Conservation (phyloP, 129 eudicot genomes). For the Rutidosis leptorrhynchoides region DNA sequence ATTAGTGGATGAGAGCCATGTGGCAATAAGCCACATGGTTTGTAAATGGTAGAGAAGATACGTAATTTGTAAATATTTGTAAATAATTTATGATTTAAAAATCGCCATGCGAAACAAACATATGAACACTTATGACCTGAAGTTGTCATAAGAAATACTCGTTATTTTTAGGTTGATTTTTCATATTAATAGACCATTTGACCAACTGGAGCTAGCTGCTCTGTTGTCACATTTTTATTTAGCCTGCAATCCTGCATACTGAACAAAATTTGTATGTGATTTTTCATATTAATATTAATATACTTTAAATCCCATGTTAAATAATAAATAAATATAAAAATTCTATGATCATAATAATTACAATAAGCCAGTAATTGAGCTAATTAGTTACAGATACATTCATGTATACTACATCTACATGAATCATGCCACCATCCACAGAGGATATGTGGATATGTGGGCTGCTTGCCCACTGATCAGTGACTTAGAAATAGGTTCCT, state of each 20-base stretch:
- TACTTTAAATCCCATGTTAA: too few relatives aligned
- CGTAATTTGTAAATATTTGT: too few relatives aligned
- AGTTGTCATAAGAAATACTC: background rate
- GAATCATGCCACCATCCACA: constrained; percentile 13
- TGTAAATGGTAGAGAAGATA: too few relatives aligned
- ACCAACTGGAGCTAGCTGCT: background rate
- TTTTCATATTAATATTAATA: too few relatives aligned
- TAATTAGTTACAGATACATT: constrained; percentile 26
- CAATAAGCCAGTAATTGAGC: constrained; percentile 26
- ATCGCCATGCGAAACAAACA: too few relatives aligned
- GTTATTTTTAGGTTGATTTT: background rate
- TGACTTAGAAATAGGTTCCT: constrained; percentile 3
- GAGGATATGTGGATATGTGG: constrained; percentile 18
- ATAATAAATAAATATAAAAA: constrained; percentile 20
- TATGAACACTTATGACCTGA: background rate
- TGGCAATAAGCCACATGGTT: too few relatives aligned
- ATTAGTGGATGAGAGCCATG: too few relatives aligned
- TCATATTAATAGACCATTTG: background rate
- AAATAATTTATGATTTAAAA: too few relatives aligned
- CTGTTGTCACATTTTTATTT: background rate
- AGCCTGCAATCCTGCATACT: background rate
- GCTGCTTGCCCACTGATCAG: constrained; percentile 1
- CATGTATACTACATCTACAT: constrained; percentile 17
- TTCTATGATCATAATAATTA: constrained; percentile 28
- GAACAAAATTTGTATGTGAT: too few relatives aligned